Evolutionary conservation across 345 rosid genomes (phyloP), one percentile per base, ranked within the genome.

Genomic region (Populus euphratica): DNA sequence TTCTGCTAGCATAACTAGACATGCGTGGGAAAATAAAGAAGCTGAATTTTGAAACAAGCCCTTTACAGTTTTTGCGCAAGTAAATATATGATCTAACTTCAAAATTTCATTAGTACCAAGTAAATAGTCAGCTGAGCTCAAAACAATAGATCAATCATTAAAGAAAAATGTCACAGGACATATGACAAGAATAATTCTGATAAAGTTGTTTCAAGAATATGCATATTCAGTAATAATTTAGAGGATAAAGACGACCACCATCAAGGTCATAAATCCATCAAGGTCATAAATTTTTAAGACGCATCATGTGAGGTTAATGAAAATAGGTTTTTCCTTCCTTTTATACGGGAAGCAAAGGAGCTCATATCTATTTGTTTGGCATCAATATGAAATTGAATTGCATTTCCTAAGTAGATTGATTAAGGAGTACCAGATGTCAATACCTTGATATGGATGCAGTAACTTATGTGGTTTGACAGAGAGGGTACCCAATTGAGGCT

Each of bases 401-500:
- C 31, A 66, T n/a, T 71, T 39, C 21, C 52, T 61, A 12, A 36
- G 54, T 17, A 66, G 54, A 36, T 25, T 41, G 44, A 36, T 25
- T 41, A 52, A 52, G 44, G 63, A 63, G 69, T 31, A 64, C 11
- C 21, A 33, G 61, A 6, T 31, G 36, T 77, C 74, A 75, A 74
- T 77, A 85, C 84, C 79, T 80, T 73, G 80, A 80, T 72, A 85
- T 38, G 83, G 70, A n/a, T 73, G 82, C 74, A 80, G 74, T 49
- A 77, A 54, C 70, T 64, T 78, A 2, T 71, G 73, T 2, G 77
- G 38, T 67, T 78, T 81, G 41, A 78, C 71, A 72, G 85, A 73
- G 44, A 78, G 72, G 72, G 77, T 38, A 78, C 79, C 77, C 76
- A 81, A 72, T 72, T 88, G 97, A 76, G 98, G 95, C 86, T 93